Evolutionary conservation across 2,329 filamentous ascomycete species (phyloP), one percentile per base, ranked within the genome.

Genomic region (Cadophora gregata): DNA sequence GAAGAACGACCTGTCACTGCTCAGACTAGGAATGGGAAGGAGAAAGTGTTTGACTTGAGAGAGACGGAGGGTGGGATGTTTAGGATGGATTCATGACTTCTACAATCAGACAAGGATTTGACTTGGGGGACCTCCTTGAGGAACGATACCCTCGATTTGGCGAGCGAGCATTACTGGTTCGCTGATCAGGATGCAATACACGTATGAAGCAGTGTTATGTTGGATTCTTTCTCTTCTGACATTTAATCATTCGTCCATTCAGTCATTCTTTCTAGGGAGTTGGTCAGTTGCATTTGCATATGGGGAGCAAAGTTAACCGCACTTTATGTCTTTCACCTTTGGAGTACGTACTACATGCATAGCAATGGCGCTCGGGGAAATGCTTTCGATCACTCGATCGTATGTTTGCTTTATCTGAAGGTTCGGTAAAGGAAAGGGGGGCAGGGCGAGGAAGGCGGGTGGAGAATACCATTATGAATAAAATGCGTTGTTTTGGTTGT

Each of bases 1-100:
- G n/a, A 36, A 29, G 31, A 58, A 9, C 50, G 62, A 29, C 56
- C 62, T 27, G 36, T 50, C 21, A 56, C 58, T 31, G 48, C 56
- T 29, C 48, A 65, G 19, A 62, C 8, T 45, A n/a, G 29, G 10
- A 45, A 50, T 27, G 48, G 36, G 12, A 65, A 61, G n/a, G 59
- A 51, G 7, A 62, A 62, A 33, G n/a, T 59, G 4, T 62, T 66
- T 16, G 59, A 62, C 19, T 24, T 58, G n/a, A 33, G 64, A 19
- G 47, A 58, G 29, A 42, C 42, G 19, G 64, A 66, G 42, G 42
- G 38, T n/a, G 64, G 47, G 12, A 62, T 66, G 59, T 66, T 66
- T 38, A 24, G 47, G 14, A 66, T 66, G 64, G 64, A 66, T 21
- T 62, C 59, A n/a, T 62, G 42, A 61, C 33, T 24, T 42, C 9